Percentiles rank a stretch among this genome's conserved stretches.
These are phyloP conservation scores for Pilatotrama ljubarskyi DNA, from an alignment of 768 basidiomycete species.

Conservation along the genomic window DNA sequence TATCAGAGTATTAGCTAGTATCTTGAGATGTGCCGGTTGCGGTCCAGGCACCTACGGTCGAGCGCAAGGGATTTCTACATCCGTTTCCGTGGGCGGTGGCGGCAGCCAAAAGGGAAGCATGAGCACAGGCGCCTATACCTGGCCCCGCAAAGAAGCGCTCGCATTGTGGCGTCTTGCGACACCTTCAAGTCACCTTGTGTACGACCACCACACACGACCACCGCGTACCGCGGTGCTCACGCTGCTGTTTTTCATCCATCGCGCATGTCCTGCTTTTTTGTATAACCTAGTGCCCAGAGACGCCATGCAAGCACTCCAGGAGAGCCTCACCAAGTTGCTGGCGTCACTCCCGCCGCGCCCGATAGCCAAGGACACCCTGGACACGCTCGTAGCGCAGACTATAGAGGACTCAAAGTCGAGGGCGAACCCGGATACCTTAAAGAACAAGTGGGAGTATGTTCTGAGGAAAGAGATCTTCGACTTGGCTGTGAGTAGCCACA, in stretches of 20 bases:
- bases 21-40: no score
- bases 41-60: no score
- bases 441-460: constrained; percentile 74
- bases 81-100: no score
- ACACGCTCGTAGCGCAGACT: constrained; percentile 49
- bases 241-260: neutral
- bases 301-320: constrained; percentile 52
- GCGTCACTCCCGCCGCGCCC: constrained; percentile 52
- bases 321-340: constrained; percentile 52
- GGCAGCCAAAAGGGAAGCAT: no score
- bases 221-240: neutral
- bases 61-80: no score
- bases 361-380: constrained; percentile 46
- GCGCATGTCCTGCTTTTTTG: neutral
- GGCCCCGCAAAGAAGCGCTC: no score
- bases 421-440: constrained; percentile 55
- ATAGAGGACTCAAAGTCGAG: constrained; percentile 44
- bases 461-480: constrained; percentile 70
- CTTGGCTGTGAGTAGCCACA: constrained; percentile 57
- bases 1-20: no score
- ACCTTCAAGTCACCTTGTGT: no score
- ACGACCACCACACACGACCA: neutral
- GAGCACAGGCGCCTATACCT: no score
- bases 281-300: neutral
- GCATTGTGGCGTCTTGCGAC: no score